Base-by-base conservation (phyloP, 345 rosid genomes). In the Fremontodendron californicum region DNA sequence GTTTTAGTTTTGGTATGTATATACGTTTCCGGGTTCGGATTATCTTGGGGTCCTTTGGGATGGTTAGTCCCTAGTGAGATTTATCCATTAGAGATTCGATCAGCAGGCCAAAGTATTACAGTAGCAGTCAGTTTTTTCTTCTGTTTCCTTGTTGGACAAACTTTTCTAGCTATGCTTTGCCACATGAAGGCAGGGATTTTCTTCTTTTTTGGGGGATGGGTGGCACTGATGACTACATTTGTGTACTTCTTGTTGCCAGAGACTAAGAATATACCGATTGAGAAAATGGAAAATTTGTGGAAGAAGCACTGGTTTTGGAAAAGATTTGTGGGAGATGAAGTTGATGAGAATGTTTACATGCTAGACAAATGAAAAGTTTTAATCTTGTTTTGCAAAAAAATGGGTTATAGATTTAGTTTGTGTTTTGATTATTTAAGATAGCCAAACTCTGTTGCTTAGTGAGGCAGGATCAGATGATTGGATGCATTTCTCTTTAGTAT, bases 21-120 rank as follows among this genome's bases (percentile, higher is more conserved):
- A 3, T 91, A 84, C 10, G 89, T 88, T 5, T 78, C 87, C 3
- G 93, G 93, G 0, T 91, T 91, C 23, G 87, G 81, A 0, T 82
- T 86, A 85, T 91, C 93, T 9, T 90, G 91, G 96, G 96, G 93
- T 0, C 92, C 92, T 1, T 42, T 91, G 9, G 89, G 92, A 55
- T 91, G 91, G 90, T 80, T 88, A 13, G 88, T 91, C 52, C 89
- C 92, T 0, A 88, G 90, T 13, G 93, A 90, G 85, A 90, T 91
- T 5, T 88, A 79, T 35, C 81, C 89, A 0, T 25, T 90, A 19
- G 93, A 90, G 65, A 85, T 90, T 55, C 79, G 91, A 39, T 88
- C 87, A 1, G 83, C 89, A 5, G 92, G 90, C 15, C 90, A 88
- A 63, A 90, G 87, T 62, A 81, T 88, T 23, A 89, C 86, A 0